Base-by-base conservation (phyloP, 2,329 filamentous ascomycete genomes). In the Leptographium procerum region DNA sequence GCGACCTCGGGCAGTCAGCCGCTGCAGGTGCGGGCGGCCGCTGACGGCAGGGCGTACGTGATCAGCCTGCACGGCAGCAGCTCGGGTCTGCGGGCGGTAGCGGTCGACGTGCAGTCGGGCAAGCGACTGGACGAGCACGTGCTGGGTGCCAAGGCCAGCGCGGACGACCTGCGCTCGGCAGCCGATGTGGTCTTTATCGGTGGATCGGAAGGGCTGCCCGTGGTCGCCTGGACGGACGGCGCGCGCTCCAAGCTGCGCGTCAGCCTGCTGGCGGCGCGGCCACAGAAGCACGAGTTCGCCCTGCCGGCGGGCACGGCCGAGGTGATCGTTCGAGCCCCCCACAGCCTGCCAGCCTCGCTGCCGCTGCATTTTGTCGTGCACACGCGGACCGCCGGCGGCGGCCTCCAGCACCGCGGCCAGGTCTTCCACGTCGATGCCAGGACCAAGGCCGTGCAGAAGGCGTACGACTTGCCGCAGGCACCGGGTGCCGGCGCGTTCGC, bases 301-400 rank as follows among this genome's bases (percentile, higher is more conserved):
- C 59, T 64, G 61, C 61, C 62, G 19, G 51, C 33, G 1, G 58
- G 40, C 51, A 59, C 62, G 1, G 47, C 34, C 11, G 36, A 52
- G 3, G 59, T 62, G 26, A 24, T 50, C 9, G 60, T 64, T 4
- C 61, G 60, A 19, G 57, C 52, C 1, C 52, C 59, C 14, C 55
- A 47, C 47, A 22, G 24, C 36, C 19, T 31, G 26, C 40, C 22
- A 9, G 11, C 24, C 2, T 29, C 59, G 65, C 86, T 88, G 4
- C 77, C 84, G 52, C 78, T 89, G 43, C 90, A 95, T 73, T 95
- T 96, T 73, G 75, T 96, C 34, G 87, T 96, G 6, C 88, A 96
- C 65, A 90, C 84, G 65, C 79, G 85, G 65, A 89, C 89, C 22
- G 75, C 75, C 3, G 84, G 84, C 24, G 88, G 91, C 68, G 89